These are phyloP conservation scores for Aspergillus ostianus DNA, from an alignment of 495 filamentous ascomycete genomes.

Conservation along the genomic window DNA sequence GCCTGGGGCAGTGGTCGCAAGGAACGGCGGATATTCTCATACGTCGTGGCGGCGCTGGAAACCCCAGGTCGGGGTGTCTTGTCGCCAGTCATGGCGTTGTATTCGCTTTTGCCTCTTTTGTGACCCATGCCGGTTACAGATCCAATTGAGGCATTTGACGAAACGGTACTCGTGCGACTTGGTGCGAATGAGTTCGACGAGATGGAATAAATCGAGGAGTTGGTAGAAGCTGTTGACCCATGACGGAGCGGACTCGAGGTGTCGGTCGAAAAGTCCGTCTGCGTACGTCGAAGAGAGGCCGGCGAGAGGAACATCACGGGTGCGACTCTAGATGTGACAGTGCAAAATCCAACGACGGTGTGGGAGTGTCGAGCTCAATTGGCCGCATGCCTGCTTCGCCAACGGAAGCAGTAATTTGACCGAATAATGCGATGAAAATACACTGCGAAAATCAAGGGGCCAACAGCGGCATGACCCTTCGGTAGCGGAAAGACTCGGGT, in stretches of 20 bases:
- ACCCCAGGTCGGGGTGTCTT: conserved; percentile 30
- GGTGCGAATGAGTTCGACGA: conserved; percentile 63
- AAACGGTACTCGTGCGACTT: conserved; percentile 72
- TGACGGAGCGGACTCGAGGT: conserved; percentile 65
- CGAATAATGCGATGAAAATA: conserved; percentile 5
- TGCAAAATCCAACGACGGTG: conserved; percentile 28
- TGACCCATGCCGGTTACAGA: conserved; percentile 55
- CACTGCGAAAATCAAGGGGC: conserved; percentile 28
- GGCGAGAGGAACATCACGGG: conserved; percentile 42
- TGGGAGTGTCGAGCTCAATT: conserved; percentile 28
- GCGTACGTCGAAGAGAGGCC: conserved; percentile 56
- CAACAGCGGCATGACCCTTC: conserved; percentile 17
- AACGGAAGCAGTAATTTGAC: conserved; percentile 26
- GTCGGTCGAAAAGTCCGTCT: conserved; percentile 60
- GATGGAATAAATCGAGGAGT: conserved; percentile 73
- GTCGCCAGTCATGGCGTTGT: conserved; percentile 44
- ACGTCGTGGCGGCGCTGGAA: conserved; percentile 55
- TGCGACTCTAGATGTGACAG: conserved; percentile 20
- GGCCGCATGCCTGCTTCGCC: conserved; percentile 45
- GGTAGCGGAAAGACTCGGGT: conserved; percentile 25
- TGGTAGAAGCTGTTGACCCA: conserved; percentile 74
- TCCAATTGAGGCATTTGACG: conserved; percentile 70
- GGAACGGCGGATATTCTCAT: conserved; percentile 71
- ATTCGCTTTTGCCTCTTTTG: conserved; percentile 76
- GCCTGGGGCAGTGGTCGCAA: conserved; percentile 73